These are phyloP conservation scores for Lyophyllum atratum DNA, from an alignment of 768 basidiomycete species.

Conservation along the genomic window DNA sequence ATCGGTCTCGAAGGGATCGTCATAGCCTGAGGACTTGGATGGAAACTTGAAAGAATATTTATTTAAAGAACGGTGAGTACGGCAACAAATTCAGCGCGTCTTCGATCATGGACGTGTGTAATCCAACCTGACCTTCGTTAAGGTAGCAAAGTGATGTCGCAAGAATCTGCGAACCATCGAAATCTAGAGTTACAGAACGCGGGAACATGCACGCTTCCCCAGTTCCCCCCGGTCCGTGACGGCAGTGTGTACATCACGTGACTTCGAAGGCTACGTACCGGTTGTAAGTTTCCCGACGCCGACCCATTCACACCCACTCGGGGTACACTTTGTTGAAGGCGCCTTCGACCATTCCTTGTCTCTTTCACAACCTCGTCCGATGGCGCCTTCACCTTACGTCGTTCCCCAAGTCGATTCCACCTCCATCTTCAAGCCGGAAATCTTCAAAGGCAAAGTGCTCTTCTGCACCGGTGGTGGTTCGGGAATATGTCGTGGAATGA, in stretches of 20 bases:
- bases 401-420: slow-evolving; percentile 55
- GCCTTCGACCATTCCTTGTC: background rate
- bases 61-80: no score
- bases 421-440: slow-evolving; percentile 69
- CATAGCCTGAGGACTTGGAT: no score
- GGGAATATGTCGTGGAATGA: slow-evolving; percentile 92
- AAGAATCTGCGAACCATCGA: background rate
- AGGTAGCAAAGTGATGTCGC: background rate
- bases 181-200: background rate
- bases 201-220: background rate
- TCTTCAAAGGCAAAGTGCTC: slow-evolving; percentile 90
- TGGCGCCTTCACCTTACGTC: slow-evolving; percentile 43
- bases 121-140: no score
- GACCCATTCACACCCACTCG: background rate
- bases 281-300: background rate
- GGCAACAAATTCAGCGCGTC: no score
- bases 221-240: background rate
- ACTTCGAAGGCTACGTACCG: background rate
- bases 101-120: no score
- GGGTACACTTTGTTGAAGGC: background rate
- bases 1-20: no score
- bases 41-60: no score
- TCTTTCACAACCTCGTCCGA: slow-evolving; percentile 12
- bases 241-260: background rate
- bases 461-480: slow-evolving; percentile 92